Base-by-base conservation (phyloP, 805 yeast species). In the Babjeviella inositovora region DNA sequence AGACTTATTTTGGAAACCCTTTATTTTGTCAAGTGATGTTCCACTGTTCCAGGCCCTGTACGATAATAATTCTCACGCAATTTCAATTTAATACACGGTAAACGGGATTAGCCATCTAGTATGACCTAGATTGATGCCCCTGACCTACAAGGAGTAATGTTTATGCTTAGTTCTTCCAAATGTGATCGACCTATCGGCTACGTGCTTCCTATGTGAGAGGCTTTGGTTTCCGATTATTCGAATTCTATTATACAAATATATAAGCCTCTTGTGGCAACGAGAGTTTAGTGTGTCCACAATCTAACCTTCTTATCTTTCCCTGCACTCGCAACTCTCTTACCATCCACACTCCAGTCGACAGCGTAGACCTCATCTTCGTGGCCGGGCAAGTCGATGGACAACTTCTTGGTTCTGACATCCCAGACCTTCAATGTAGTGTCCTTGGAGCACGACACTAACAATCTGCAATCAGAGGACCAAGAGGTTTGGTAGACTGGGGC, bases 331-430 rank as follows among this genome's bases (percentile, higher is more conserved):
- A 90, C 97, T 34, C 74, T 62, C 33, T 66, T 67, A 21, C 98
- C 98, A 44, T 90, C 98, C 26, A 76, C 70, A 54, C 95, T 80
- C 98, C 98, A 90, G 39, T 90, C 98, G 4, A 90, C 95, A 1
- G 96, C 92, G 43, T 69, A 90, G 1, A 90, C 94, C 50, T 90
- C 98, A 41, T 90, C 98, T 9, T 72, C 56, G 43, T 90, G 98
- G 1, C 98, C 98, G 0, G 98, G 98, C 28, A 90, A 62, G 47
- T 90, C 98, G 10, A 75, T 81, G 28, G 70, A 64, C 26, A 90
- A 54, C 42, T 87, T 87, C 32, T 75, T 62, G 3, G 94, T 79
- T 38, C 79, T 67, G 12, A 87, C 71, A 41, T 87, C 96, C 97
- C 97, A 87, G 2, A 87, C 93, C 47, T 87, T 87, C 41, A 87